Percentiles rank a stretch among this genome's conserved stretches.
phyloP scores from a whole-genome alignment of 495 filamentous ascomycete genomes.

The Clohesyomyces aquaticus region DNA sequence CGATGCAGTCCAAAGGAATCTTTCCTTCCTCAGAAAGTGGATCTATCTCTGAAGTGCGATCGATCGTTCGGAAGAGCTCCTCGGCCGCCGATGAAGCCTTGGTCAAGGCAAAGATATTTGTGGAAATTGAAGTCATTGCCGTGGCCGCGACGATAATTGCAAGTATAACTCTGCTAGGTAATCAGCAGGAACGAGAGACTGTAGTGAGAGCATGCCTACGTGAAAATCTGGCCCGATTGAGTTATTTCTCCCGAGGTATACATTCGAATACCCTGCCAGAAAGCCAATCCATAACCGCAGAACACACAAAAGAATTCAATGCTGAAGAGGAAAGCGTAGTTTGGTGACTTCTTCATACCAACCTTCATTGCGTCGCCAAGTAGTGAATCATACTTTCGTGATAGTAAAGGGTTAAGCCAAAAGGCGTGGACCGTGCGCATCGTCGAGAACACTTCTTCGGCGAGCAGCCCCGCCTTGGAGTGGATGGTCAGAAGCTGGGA shows the following conservation, averaged over 20 bases:
- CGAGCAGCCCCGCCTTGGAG: constrained; percentile 37
- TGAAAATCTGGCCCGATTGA: constrained; percentile 40
- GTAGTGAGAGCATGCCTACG: constrained; percentile 20
- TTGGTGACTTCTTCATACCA: constrained; percentile 40
- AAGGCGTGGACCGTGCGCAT: constrained; percentile 43
- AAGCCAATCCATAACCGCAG: constrained; percentile 38
- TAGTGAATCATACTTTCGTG: constrained; percentile 29
- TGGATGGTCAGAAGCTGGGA: constrained; percentile 33
- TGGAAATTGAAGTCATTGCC: constrained; percentile 35
- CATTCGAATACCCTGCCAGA: constrained; percentile 44
- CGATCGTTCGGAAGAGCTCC: constrained; percentile 41
- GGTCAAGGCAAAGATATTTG: constrained; percentile 36
- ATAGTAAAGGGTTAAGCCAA: constrained; percentile 36
- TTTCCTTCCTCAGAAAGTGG: constrained; percentile 70
- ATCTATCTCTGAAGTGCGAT: constrained; percentile 71
- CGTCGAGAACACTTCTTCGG: constrained; percentile 42
- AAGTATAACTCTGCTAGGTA: constrained; percentile 36
- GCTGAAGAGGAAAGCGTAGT: constrained; percentile 40
- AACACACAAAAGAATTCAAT: constrained; percentile 42
- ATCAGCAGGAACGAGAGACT: constrained; percentile 2
- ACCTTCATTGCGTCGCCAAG: constrained; percentile 36
- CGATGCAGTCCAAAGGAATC: constrained; percentile 66
- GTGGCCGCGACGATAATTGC: constrained; percentile 42
- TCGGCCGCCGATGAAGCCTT: constrained; percentile 40
- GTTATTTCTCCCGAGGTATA: constrained; percentile 40